Percentiles rank a stretch among this genome's conserved stretches.
Conservation (phyloP, 2,329 filamentous ascomycete species). For the Neofusicoccum kwambonambiense region DNA sequence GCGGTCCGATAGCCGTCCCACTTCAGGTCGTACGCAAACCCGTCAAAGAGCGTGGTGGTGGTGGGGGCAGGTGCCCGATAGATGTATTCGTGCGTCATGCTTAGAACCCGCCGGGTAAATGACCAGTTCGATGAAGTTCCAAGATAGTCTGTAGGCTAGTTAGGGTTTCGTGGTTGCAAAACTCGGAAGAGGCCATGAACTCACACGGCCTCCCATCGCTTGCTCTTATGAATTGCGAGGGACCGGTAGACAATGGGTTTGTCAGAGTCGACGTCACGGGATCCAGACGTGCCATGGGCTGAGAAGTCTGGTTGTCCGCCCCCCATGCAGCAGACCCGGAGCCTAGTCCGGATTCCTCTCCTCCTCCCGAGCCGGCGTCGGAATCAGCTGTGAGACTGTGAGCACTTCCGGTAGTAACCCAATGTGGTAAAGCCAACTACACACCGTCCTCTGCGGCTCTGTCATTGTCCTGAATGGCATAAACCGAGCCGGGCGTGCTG, state of each 20-base stretch:
- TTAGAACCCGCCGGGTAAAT: slow-evolving; percentile 52
- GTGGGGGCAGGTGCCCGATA: slow-evolving; percentile 45
- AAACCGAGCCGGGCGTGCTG: not conserved
- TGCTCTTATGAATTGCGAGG: slow-evolving; percentile 30
- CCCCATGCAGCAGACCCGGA: slow-evolving; percentile 20
- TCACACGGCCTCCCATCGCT: slow-evolving; percentile 20
- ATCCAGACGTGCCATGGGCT: not conserved
- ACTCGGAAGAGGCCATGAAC: not conserved
- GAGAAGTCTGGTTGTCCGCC: not conserved
- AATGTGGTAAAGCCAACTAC: not conserved
- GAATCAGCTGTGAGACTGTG: not conserved
- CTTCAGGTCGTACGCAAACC: slow-evolving; percentile 51
- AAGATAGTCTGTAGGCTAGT: slow-evolving; percentile 45
- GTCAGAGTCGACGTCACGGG: slow-evolving; percentile 25
- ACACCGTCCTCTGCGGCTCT: not conserved
- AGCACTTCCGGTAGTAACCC: not conserved
- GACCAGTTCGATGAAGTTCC: slow-evolving; percentile 59
- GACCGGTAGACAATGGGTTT: slow-evolving; percentile 28
- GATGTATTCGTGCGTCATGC: slow-evolving; percentile 49
- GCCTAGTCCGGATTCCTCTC: slow-evolving; percentile 16
- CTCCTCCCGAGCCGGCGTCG: slow-evolving; percentile 11
- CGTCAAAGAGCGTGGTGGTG: slow-evolving; percentile 51
- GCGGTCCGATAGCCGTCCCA: slow-evolving; percentile 47
- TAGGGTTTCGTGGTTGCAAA: not conserved
- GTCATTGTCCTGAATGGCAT: not conserved